Conservation (phyloP, 177 flowering plant genomes). For the Vitis hybrid region DNA sequence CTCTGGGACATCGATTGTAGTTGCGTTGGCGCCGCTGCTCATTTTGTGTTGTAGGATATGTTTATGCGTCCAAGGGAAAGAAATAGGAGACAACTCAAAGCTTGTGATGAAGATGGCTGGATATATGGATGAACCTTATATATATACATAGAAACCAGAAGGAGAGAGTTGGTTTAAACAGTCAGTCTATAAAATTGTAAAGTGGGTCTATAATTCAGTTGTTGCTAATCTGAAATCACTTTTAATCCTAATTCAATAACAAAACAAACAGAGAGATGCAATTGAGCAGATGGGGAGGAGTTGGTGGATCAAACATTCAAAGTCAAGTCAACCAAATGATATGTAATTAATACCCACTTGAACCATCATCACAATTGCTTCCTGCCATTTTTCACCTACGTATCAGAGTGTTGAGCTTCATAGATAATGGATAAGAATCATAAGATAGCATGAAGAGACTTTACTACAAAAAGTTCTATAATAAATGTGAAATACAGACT, state of each 20-base stretch:
- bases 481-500: background rate
- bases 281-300: too few species aligned
- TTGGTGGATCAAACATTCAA: too few species aligned
- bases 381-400: too few species aligned
- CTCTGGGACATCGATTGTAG: slow-evolving; percentile 38
- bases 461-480: too few species aligned
- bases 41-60: slow-evolving; percentile 10
- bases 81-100: background rate
- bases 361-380: too few species aligned
- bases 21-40: slow-evolving; percentile 34
- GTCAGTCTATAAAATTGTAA: background rate
- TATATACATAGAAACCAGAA: background rate
- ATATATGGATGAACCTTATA: background rate
- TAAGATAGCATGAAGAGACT: too few species aligned
- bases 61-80: background rate
- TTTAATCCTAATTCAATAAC: too few species aligned
- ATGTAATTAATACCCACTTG: too few species aligned
- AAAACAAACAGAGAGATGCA: too few species aligned
- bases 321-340: too few species aligned
- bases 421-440: too few species aligned
- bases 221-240: background rate
- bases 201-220: background rate
- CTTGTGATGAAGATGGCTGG: slow-evolving; percentile 4
- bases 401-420: too few species aligned
- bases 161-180: background rate